A percentile compares a stretch with the other conserved stretches of the same genome.
Evolutionary conservation across 2,329 filamentous ascomycete species (phyloP).

Genomic region (Celoporthe dispersa): DNA sequence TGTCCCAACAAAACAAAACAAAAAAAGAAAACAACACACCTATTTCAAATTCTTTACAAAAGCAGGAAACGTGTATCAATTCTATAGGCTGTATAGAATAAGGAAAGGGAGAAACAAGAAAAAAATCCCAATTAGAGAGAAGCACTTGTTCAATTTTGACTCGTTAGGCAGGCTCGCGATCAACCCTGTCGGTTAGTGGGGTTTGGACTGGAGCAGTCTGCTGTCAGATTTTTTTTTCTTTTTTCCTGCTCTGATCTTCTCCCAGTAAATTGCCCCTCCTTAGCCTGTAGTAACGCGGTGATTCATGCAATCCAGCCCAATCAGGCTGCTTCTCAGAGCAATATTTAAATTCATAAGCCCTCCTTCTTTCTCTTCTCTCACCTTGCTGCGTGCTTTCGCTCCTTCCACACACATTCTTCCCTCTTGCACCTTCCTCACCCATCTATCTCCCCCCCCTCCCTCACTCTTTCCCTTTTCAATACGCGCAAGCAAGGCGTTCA

Average conservation of each 20-base stretch:
- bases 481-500: too few relatives aligned
- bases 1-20: neutral
- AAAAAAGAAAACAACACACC: too few relatives aligned
- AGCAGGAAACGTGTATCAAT: neutral
- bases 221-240: conserved; percentile 22
- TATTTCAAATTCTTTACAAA: conserved; percentile 5
- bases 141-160: conserved; percentile 17
- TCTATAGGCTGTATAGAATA: conserved; percentile 13
- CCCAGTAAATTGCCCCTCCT: conserved; percentile 2
- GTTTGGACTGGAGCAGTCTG: neutral
- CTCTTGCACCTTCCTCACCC: neutral
- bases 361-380: neutral
- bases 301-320: conserved; percentile 17
- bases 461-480: neutral
- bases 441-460: neutral
- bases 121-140: neutral
- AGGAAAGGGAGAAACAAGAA: neutral
- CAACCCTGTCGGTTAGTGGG: conserved; percentile 12
- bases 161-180: conserved; percentile 3
- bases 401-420: neutral
- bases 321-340: conserved; percentile 5
- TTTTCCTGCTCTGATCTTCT: neutral
- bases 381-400: neutral
- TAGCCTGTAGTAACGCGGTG: conserved; percentile 5
- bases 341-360: conserved; percentile 19